Evolutionary conservation across 73 alveolate genomes (phyloP), one percentile per base, ranked within the genome.

Genomic region (Paramecium sonneborni): DNA sequence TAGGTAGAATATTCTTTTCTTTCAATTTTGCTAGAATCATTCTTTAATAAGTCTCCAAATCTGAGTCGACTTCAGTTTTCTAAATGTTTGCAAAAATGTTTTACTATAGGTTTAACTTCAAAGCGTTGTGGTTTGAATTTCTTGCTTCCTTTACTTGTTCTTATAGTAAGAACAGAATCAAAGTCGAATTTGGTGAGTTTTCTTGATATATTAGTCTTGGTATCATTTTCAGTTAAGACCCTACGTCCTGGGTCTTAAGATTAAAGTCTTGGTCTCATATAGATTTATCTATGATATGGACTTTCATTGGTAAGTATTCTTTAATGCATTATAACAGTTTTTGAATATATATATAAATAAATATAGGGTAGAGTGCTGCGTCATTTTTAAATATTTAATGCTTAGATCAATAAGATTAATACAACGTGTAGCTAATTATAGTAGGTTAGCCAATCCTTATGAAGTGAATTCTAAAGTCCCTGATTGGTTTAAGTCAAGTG

Each of bases 271-370:
- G 86, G 55, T 37, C 86, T 14, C 57, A 72, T 21, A 12, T 72
- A 28, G 5, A 72, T 12, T 38, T 72, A 37, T 15, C 86, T 30
- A 21, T 72, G 52, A 18, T 72, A 72, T 35, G 86, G 86, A 35
- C 86, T 72, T 20, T 72, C 86, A 72, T 38, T 72, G 30, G 86
- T 72, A 9, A n/a, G 34, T 32, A 72, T 62, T 72, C 86, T 32
- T 18, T 72, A 72, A 72, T 72, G 86, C 86, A 72, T 72, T 72
- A 72, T 72, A 72, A 72, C 86, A 72, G 86, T 26, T 32, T 62
- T 62, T 62, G 24, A 62, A 62, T 62, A 62, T 62, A 62, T 62
- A 52, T 52, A 52, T 52, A 52, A 52, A 52, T 52, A 52, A 18
- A 52, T 18, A 5, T 30, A 52, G 34, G n/a, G 68, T 15, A 52